Conservation (phyloP, 164 flowering plant genomes). For the Houttuynia cordata region DNA sequence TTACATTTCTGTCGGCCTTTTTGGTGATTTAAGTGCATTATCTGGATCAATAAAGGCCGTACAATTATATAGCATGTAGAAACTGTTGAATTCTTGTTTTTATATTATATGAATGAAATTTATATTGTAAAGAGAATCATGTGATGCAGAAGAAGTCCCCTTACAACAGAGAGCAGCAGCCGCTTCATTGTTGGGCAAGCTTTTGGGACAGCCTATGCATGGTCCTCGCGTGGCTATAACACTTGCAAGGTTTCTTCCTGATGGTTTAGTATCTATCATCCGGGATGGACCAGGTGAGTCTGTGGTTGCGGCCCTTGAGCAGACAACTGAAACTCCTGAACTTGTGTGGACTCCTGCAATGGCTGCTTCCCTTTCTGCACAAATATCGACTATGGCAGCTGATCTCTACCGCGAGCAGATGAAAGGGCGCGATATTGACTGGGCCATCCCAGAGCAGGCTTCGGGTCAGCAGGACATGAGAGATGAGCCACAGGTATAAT, state of each 20-base stretch:
- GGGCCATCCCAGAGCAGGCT: constrained; percentile 98
- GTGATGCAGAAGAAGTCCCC: constrained; percentile 76
- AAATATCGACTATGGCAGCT: constrained; percentile 86
- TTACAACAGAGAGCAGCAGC: constrained; percentile 93
- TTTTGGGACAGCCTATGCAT: constrained; percentile 97
- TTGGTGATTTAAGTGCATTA: no score
- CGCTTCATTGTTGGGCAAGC: constrained; percentile 92
- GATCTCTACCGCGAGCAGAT: constrained; percentile 86
- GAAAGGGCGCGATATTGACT: constrained; percentile 91
- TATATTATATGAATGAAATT: background rate
- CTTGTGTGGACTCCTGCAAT: constrained; percentile 99
- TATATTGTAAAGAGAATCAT: background rate
- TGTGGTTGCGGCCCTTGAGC: constrained; percentile 79
- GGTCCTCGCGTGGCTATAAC: constrained; percentile 98
- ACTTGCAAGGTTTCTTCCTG: constrained; percentile 91
- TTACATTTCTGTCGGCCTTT: background rate
- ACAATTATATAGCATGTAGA: no score
- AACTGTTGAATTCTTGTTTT: no score
- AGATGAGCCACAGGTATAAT: constrained; percentile 93
- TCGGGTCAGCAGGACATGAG: constrained; percentile 91
- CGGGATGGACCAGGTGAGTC: constrained; percentile 99
- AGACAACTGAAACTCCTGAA: constrained; percentile 97
- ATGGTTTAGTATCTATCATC: constrained; percentile 83
- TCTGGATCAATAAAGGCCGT: no score
- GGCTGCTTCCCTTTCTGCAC: constrained; percentile 96